Base-by-base conservation (phyloP, 2,329 filamentous ascomycete species). In the Aspergillus sp. region DNA sequence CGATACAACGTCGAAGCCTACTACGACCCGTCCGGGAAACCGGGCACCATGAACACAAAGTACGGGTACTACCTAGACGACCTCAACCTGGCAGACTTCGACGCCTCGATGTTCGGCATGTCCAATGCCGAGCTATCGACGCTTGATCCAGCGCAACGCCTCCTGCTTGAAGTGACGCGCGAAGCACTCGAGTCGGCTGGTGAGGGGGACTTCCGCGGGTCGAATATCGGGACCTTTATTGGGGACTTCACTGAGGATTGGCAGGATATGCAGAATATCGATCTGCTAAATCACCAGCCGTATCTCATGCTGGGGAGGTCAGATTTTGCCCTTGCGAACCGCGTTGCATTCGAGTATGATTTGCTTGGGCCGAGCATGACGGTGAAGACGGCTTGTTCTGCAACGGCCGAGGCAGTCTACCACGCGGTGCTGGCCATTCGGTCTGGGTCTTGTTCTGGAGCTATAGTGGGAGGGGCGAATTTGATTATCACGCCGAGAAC, bases 371-470 rank as follows among this genome's bases (percentile, higher is more conserved):
- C 73, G 0, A 71, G 70, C 53, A 59, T 70, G 53, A 65, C 59
- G 0, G 61, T 76, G 5, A 62, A 68, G 13, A 79, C 76, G 0
- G 77, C 67, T 1, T 77, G 77, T 47, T 77, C 74, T 0, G 68
- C 74, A 0, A 66, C 73, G 1, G 40, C 75, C 3, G 58, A 64
- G 1, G 66, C 51, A 9, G 54, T 78, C 1, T 64, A 77, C 40
- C 53, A 59, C 7, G 65, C 65, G 8, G 68, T 51, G 67, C 72
- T 61, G 61, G 6, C 54, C 70, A 6, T 62, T 47, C 27, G 34
- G 6, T 15, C 34, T 8, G 52, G 59, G 3, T 22, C 42, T 2
- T 59, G 57, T 33, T 11, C 46, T 1, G 41, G 51, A 2, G 73
- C 73, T 2, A 37, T 77, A 2, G 73, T 75, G 1, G 69, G 63